Conservation (phyloP, 305 asterid species). For the Rubia tinctorum region DNA sequence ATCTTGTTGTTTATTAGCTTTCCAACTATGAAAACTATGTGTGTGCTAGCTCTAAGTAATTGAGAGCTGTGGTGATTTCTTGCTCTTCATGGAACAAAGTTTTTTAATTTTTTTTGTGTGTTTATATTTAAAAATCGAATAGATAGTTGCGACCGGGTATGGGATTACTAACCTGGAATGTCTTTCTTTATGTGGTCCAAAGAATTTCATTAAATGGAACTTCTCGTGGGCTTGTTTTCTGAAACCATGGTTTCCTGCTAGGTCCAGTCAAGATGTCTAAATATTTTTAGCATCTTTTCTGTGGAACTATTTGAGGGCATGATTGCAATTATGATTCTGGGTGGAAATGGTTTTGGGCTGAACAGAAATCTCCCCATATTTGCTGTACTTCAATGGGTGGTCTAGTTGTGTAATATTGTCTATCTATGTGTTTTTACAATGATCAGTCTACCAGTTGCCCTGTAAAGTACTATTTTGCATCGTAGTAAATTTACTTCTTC, state of each 20-base stretch:
- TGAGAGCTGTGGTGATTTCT: neutral
- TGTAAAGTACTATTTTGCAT: neutral
- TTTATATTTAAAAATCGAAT: neutral
- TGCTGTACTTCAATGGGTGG: neutral
- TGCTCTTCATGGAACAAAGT: neutral
- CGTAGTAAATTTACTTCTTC: neutral
- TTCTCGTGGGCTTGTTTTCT: neutral
- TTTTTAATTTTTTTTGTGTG: too few species aligned
- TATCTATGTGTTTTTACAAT: neutral
- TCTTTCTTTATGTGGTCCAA: conserved; percentile 1
- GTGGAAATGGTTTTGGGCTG: neutral
- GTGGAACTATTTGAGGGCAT: neutral
- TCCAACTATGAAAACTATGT: too few species aligned
- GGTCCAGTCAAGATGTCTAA: neutral
- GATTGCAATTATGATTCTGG: neutral
- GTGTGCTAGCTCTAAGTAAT: neutral
- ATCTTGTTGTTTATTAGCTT: neutral
- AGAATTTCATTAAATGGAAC: neutral
- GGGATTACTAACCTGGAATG: neutral
- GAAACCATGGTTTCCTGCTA: neutral
- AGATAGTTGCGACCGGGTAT: neutral
- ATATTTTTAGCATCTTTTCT: neutral
- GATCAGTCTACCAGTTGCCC: neutral
- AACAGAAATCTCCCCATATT: neutral
- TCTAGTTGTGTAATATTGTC: conserved; percentile 2